phyloP scores from a whole-genome alignment of 768 basidiomycete genomes.

The Pleurotus platypus region DNA sequence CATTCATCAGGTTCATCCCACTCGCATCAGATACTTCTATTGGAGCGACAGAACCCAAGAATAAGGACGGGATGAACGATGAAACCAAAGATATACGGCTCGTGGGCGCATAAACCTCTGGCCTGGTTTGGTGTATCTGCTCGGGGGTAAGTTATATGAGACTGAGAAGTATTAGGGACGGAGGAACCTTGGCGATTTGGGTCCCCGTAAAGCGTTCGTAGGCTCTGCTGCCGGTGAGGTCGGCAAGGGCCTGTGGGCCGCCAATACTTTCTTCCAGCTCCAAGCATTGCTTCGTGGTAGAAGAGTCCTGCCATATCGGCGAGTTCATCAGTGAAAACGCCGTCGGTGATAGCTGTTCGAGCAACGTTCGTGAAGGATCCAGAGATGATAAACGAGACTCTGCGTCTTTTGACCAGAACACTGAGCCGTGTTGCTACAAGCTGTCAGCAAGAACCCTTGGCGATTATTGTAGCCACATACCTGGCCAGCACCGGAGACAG shows the following conservation, averaged over 20 bases:
- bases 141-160: neutral
- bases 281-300: constrained; percentile 71
- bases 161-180: neutral
- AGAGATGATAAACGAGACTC: constrained; percentile 49
- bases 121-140: constrained; percentile 55
- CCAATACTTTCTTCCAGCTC: constrained; percentile 65
- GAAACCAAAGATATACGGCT: constrained; percentile 75
- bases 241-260: constrained; percentile 67
- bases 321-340: constrained; percentile 69
- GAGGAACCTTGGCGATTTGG: constrained; percentile 69
- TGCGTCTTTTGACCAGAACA: constrained; percentile 70
- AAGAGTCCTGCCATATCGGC: constrained; percentile 93
- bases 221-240: constrained; percentile 77
- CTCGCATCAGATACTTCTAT: constrained; percentile 88
- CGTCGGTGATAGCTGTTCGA: constrained; percentile 52
- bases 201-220: constrained; percentile 88
- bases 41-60: constrained; percentile 72
- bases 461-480: constrained; percentile 29
- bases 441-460: neutral
- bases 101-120: constrained; percentile 55
- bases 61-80: constrained; percentile 80
- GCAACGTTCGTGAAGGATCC: constrained; percentile 45
- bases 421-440: constrained; percentile 81
- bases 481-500: constrained; percentile 78
- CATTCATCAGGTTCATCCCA: constrained; percentile 87